These are phyloP conservation scores for Boletus subparvulus DNA, from an alignment of 768 basidiomycete genomes.

Conservation along the genomic window DNA sequence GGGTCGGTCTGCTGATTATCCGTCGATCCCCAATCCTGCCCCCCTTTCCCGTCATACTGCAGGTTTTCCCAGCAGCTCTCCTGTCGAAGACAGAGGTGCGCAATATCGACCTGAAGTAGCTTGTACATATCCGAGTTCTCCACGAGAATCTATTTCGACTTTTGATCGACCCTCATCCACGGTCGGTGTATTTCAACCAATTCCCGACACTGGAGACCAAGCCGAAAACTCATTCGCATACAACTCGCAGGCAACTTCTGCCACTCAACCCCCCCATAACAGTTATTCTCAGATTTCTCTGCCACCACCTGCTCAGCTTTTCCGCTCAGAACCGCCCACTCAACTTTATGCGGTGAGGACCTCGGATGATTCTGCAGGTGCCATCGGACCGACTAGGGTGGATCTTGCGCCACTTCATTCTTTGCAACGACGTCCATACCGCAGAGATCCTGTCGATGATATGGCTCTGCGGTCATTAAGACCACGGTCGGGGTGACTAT, in stretches of 20 bases:
- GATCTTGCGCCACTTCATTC: slow-evolving; percentile 59
- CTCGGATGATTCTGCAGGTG: slow-evolving; percentile 16
- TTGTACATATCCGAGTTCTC: slow-evolving; percentile 17
- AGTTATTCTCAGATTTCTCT: slow-evolving; percentile 27
- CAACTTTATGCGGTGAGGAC: slow-evolving; percentile 33
- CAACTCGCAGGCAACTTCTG: slow-evolving; percentile 4
- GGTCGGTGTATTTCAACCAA: slow-evolving; percentile 12
- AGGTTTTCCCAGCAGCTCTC: background rate
- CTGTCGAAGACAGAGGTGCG: slow-evolving; percentile 10
- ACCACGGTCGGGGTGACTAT: slow-evolving; percentile 38
- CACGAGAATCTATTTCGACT: slow-evolving; percentile 20
- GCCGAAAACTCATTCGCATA: slow-evolving; percentile 9
- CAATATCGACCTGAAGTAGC: slow-evolving; percentile 15
- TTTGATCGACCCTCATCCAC: slow-evolving; percentile 21
- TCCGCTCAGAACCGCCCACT: slow-evolving; percentile 27
- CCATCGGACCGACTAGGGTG: slow-evolving; percentile 31
- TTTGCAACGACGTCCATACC: slow-evolving; percentile 56
- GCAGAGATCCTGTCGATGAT: slow-evolving; percentile 63
- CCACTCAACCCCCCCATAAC: slow-evolving; percentile 10
- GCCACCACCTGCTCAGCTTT: slow-evolving; percentile 33
- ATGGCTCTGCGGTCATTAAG: slow-evolving; percentile 52
- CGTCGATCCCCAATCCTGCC: background rate
- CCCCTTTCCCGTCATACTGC: slow-evolving; percentile 6
- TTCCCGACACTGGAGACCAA: slow-evolving; percentile 4
- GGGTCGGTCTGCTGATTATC: slow-evolving; percentile 14